Percentiles rank a stretch among this genome's conserved stretches.
These are phyloP conservation scores for Pelargonium myrrhifolium DNA, from an alignment of 441 rosid genomes.

Conservation along the genomic window DNA sequence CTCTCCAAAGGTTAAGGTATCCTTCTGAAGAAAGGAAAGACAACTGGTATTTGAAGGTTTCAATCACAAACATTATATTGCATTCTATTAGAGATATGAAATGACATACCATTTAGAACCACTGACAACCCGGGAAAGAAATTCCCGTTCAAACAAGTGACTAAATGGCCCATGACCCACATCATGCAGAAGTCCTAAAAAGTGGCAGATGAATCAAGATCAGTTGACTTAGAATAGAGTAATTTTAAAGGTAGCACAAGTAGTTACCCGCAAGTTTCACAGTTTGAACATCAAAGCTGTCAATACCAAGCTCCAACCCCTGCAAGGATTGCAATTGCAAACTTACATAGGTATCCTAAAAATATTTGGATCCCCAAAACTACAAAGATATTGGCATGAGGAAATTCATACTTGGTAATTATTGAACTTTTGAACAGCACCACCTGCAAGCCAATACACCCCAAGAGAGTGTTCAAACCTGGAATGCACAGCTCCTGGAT, in stretches of 20 bases:
- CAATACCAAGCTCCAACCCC: slow-evolving; percentile 51
- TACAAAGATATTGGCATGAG: slow-evolving; percentile 1
- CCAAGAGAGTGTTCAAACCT: slow-evolving; percentile 74
- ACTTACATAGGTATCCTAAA: slow-evolving; percentile 9
- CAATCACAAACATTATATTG: background rate
- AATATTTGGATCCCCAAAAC: background rate
- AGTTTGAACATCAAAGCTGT: slow-evolving; percentile 35
- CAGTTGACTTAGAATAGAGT: background rate
- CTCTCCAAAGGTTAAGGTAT: background rate
- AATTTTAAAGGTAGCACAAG: background rate
- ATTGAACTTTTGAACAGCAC: slow-evolving; percentile 39
- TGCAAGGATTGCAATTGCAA: slow-evolving; percentile 21
- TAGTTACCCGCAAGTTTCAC: slow-evolving; percentile 64
- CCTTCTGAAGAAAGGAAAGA: background rate
- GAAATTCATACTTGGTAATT: slow-evolving; percentile 39
- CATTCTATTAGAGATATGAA: background rate
- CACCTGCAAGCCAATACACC: slow-evolving; percentile 54
- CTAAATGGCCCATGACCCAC: slow-evolving; percentile 82
- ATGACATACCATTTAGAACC: slow-evolving; percentile 39
- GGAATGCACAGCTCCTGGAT: slow-evolving; percentile 75
- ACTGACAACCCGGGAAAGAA: slow-evolving; percentile 41
- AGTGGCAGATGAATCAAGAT: slow-evolving; percentile 4
- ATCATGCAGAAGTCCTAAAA: slow-evolving; percentile 68
- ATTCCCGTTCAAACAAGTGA: slow-evolving; percentile 56
- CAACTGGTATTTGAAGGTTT: background rate